phyloP scores from a whole-genome alignment of 2,329 filamentous ascomycete species.

The Zymoseptoria pseudotritici region DNA sequence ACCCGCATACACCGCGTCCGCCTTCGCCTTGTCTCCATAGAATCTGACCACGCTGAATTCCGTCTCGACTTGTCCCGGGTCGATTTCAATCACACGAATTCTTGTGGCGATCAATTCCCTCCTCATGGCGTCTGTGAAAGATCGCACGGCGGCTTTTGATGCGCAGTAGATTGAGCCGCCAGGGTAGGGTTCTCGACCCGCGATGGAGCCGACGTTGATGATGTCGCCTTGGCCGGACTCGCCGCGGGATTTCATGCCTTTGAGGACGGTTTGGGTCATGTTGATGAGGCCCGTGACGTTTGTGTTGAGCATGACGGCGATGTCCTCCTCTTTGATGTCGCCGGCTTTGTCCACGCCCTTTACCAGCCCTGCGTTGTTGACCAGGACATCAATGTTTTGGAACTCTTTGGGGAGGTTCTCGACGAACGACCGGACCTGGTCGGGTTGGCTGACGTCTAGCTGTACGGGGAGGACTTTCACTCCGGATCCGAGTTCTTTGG shows the following conservation, averaged over 20 bases:
- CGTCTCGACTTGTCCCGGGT: constrained; percentile 89
- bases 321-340: constrained; percentile 72
- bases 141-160: constrained; percentile 80
- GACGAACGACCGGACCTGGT: constrained; percentile 68
- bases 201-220: constrained; percentile 90
- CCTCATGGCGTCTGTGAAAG: constrained; percentile 74
- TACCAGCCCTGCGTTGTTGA: constrained; percentile 94
- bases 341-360: constrained; percentile 82
- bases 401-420: constrained; percentile 69
- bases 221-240: constrained; percentile 81
- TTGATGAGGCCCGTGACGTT: constrained; percentile 94
- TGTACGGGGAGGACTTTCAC: constrained; percentile 77
- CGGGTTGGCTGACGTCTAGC: constrained; percentile 77
- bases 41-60: constrained; percentile 87
- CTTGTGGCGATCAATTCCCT: constrained; percentile 75
- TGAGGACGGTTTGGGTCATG: constrained; percentile 87
- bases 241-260: constrained; percentile 62
- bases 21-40: constrained; percentile 80
- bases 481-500: constrained; percentile 65
- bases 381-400: constrained; percentile 74
- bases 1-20: constrained; percentile 81
- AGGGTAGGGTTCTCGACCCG: constrained; percentile 77
- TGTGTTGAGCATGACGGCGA: constrained; percentile 80
- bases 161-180: constrained; percentile 90
- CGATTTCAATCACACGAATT: constrained; percentile 79